A percentile compares a stretch with the other conserved stretches of the same genome.
These are phyloP conservation scores for Pseudogymnoascus sp. DNA, from an alignment of 2,329 filamentous ascomycete species.

Conservation along the genomic window DNA sequence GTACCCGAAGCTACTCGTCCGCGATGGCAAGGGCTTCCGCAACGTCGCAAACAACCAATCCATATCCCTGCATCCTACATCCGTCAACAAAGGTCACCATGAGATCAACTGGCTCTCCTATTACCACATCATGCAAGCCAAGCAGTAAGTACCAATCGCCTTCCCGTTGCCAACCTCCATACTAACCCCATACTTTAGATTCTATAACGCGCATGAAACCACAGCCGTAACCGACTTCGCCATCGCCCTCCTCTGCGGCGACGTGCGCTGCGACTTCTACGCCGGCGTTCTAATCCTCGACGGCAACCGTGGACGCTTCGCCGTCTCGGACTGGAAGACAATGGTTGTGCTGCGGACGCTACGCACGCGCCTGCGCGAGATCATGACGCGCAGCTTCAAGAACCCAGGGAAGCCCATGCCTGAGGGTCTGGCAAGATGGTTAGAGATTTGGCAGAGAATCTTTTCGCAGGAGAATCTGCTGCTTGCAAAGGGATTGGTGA, in stretches of 20 bases:
- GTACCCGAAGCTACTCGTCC: constrained; percentile 83
- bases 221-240: constrained; percentile 73
- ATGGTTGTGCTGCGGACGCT: constrained; percentile 83
- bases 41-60: constrained; percentile 90
- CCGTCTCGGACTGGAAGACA: constrained; percentile 79
- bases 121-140: constrained; percentile 95
- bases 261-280: constrained; percentile 80
- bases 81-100: constrained; percentile 68
- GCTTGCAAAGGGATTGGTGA: not conserved
- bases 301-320: constrained; percentile 76
- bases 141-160: constrained; percentile 63
- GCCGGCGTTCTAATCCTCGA: constrained; percentile 81
- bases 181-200: constrained; percentile 36
- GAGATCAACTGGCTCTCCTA: constrained; percentile 80
- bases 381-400: constrained; percentile 64
- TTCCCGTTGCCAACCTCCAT: no score
- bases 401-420: constrained; percentile 53
- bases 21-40: constrained; percentile 78
- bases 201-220: constrained; percentile 86
- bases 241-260: constrained; percentile 76
- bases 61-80: constrained; percentile 78
- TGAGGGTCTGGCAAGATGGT: constrained; percentile 62
- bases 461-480: constrained; percentile 37
- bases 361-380: constrained; percentile 62
- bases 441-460: constrained; percentile 64